phyloP scores from a whole-genome alignment of 257 asterid species.

The Solanum pimpinellifolium region DNA sequence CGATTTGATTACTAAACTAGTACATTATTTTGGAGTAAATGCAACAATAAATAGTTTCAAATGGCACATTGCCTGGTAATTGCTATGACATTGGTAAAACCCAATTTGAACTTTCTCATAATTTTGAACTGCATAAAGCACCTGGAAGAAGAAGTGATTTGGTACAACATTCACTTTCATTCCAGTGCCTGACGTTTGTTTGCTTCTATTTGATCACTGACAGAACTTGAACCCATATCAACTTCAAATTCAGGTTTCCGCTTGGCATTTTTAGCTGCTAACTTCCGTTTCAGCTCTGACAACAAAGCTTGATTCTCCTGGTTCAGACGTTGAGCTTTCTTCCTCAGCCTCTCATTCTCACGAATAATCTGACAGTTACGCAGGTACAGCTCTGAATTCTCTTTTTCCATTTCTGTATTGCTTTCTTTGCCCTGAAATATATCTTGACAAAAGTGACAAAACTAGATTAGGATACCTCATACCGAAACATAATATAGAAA shows the following conservation, averaged over 20 bases:
- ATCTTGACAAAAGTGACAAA: background rate
- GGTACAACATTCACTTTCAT: background rate
- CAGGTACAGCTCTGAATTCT: slow-evolving; percentile 34
- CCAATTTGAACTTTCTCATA: background rate
- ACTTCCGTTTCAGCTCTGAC: slow-evolving; percentile 29
- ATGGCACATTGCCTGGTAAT: background rate
- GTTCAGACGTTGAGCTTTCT: slow-evolving; percentile 34
- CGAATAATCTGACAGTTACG: slow-evolving; percentile 37
- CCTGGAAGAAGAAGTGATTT: background rate
- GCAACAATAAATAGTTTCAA: background rate
- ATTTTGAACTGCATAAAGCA: background rate
- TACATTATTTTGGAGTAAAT: background rate
- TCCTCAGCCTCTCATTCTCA: slow-evolving; percentile 40
- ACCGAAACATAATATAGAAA: background rate
- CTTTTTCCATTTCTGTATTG: slow-evolving; percentile 25
- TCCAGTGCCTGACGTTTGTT: slow-evolving; percentile 7
- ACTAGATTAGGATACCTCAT: background rate
- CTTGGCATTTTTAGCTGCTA: slow-evolving; percentile 10
- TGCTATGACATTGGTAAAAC: background rate
- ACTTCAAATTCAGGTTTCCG: slow-evolving; percentile 1
- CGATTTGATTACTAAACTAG: background rate
- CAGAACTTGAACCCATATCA: slow-evolving; percentile 12
- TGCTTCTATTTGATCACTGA: slow-evolving; percentile 5
- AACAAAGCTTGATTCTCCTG: slow-evolving; percentile 39
- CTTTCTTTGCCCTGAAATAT: background rate